phyloP scores from a whole-genome alignment of 1,284 basidiomycete species.

The Abortiporus biennis region DNA sequence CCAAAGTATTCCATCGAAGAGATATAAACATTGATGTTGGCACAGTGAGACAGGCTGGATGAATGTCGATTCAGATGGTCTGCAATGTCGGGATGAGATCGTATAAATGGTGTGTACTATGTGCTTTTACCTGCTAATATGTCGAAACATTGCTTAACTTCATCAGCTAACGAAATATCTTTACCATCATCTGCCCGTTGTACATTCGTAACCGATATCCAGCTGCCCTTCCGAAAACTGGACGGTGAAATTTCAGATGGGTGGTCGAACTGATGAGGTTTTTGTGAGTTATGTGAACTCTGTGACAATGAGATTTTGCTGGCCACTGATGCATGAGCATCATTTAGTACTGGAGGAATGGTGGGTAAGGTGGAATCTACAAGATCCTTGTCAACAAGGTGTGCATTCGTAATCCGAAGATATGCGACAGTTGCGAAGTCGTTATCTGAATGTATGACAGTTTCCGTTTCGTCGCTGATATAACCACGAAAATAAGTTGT shows the following conservation, averaged over 20 bases:
- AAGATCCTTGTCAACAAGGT: slow-evolving; percentile 47
- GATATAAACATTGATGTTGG: slow-evolving; percentile 82
- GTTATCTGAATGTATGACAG: slow-evolving; percentile 70
- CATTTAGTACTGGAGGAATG: slow-evolving; percentile 51
- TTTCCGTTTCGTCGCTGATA: slow-evolving; percentile 58
- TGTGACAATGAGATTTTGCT: no score
- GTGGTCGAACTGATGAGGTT: no score
- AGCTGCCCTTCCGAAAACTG: slow-evolving; percentile 29
- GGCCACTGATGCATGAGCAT: slow-evolving; percentile 31
- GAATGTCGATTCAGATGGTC: slow-evolving; percentile 40
- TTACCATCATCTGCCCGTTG: slow-evolving; percentile 22
- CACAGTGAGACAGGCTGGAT: slow-evolving; percentile 55
- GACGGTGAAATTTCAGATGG: no score
- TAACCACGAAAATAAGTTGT: not conserved
- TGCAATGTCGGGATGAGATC: slow-evolving; percentile 24
- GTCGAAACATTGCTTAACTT: slow-evolving; percentile 58
- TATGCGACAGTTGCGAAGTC: slow-evolving; percentile 85
- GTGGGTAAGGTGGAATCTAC: slow-evolving; percentile 13
- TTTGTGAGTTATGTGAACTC: no score
- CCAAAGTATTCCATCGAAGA: slow-evolving; percentile 78
- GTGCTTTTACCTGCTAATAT: slow-evolving; percentile 42
- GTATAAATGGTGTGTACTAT: not conserved
- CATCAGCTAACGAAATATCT: slow-evolving; percentile 37
- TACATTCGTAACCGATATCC: slow-evolving; percentile 57
- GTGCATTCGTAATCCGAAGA: slow-evolving; percentile 69